phyloP scores from a whole-genome alignment of 306 rosid genomes.

The Casuarina cunninghamiana region DNA sequence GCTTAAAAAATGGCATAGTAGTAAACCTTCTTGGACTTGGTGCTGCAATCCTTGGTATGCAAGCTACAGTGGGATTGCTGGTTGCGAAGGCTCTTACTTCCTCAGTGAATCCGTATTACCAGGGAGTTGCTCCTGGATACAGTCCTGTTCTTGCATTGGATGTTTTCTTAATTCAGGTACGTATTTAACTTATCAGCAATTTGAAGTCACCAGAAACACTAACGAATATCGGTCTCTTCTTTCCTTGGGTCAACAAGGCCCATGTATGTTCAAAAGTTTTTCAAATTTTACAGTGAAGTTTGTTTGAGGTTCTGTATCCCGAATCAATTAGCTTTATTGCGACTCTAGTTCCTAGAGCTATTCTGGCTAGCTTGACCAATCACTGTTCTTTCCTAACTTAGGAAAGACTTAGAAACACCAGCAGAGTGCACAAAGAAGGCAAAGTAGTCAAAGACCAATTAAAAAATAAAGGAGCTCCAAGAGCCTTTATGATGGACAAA shows the following conservation, averaged over 20 bases:
- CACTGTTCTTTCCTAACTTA: not conserved
- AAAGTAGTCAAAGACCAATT: not conserved
- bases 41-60: slow-evolving; percentile 96
- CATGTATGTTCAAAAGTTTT: too few species aligned
- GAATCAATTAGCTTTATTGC: not conserved
- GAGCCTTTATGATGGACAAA: not conserved
- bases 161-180: slow-evolving; percentile 96
- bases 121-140: slow-evolving; percentile 77
- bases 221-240: too few species aligned
- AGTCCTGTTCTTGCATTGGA: slow-evolving; percentile 96
- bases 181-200: not conserved
- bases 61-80: slow-evolving; percentile 87
- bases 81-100: slow-evolving; percentile 98
- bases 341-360: slow-evolving; percentile 3
- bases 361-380: slow-evolving; percentile 13
- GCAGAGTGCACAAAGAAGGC: not conserved
- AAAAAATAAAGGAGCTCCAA: not conserved
- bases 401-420: not conserved
- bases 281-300: not conserved
- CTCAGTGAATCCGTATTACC: slow-evolving; percentile 83
- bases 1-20: slow-evolving; percentile 75
- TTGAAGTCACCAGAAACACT: not conserved
- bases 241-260: too few species aligned
- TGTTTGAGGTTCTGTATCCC: not conserved
- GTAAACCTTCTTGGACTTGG: slow-evolving; percentile 91